These are phyloP conservation scores for Beauveria sp. DNA, from an alignment of 2,329 filamentous ascomycete species.

Conservation along the genomic window DNA sequence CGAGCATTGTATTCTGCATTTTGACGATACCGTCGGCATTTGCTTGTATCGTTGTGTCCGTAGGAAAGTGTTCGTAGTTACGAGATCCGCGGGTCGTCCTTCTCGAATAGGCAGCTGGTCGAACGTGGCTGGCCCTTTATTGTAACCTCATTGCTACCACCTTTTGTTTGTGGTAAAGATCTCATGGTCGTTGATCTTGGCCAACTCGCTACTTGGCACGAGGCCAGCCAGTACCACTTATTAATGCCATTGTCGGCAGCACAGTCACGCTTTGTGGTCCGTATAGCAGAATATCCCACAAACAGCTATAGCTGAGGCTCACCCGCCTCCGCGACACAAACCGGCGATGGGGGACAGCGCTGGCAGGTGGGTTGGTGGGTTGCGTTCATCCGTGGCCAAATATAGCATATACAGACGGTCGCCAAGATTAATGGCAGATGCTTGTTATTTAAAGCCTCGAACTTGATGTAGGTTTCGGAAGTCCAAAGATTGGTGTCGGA, in stretches of 20 bases:
- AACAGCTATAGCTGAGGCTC: neutral
- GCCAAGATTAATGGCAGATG: neutral
- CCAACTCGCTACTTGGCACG: neutral
- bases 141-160: conserved; percentile 1
- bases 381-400: neutral
- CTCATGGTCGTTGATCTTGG: neutral
- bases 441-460: neutral
- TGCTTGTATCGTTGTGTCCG: neutral
- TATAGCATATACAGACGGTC: neutral
- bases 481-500: neutral
- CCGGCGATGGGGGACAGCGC: neutral
- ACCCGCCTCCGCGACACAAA: too few relatives aligned
- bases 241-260: neutral
- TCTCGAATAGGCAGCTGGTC: neutral
- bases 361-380: neutral
- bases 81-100: neutral
- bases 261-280: neutral
- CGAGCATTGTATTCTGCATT: neutral
- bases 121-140: neutral
- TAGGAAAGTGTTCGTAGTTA: neutral
- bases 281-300: neutral
- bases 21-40: neutral
- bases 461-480: neutral
- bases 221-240: neutral
- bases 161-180: conserved; percentile 3